Conservation (phyloP, 495 filamentous ascomycete genomes). For the Filosporella fistucella region DNA sequence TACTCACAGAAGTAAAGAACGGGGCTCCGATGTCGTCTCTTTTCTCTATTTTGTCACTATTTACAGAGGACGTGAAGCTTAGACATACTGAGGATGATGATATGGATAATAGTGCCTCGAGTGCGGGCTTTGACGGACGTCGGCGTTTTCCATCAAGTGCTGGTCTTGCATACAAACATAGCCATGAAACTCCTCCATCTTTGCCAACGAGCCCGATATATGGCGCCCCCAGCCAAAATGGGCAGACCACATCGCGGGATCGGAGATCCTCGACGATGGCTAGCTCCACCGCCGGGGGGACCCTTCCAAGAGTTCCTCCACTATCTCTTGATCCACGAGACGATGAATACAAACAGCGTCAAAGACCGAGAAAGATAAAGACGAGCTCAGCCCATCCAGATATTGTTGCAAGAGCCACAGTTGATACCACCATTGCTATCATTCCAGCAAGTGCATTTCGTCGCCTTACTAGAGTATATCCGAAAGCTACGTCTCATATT, state of each 20-base stretch:
- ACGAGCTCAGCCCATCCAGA: conserved; percentile 88
- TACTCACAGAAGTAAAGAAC: conserved; percentile 96
- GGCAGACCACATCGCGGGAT: conserved; percentile 3
- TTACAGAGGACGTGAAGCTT: conserved; percentile 90
- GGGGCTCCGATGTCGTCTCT: conserved; percentile 97
- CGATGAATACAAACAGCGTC: conserved; percentile 23
- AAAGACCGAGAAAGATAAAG: conserved; percentile 41
- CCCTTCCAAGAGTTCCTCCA: conserved; percentile 59
- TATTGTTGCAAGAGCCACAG: conserved; percentile 92
- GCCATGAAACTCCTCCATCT: conserved; percentile 23
- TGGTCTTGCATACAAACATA: conserved; percentile 15
- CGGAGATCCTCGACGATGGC: conserved; percentile 21
- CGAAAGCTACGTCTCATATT: conserved; percentile 93
- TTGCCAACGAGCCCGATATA: conserved; percentile 26
- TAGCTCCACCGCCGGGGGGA: conserved; percentile 18
- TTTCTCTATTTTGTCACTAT: conserved; percentile 93
- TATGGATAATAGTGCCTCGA: conserved; percentile 17
- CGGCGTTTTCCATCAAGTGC: conserved; percentile 16
- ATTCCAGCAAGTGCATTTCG: conserved; percentile 95
- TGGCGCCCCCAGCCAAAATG: conserved; percentile 10
- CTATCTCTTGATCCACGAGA: conserved; percentile 58
- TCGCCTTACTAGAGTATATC: conserved; percentile 89
- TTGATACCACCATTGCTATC: conserved; percentile 96
- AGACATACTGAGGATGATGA: conserved; percentile 60
- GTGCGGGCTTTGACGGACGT: conserved; percentile 5